phyloP scores from a whole-genome alignment of 2,329 filamentous ascomycete genomes.

The Pleurostoma richardsiae region DNA sequence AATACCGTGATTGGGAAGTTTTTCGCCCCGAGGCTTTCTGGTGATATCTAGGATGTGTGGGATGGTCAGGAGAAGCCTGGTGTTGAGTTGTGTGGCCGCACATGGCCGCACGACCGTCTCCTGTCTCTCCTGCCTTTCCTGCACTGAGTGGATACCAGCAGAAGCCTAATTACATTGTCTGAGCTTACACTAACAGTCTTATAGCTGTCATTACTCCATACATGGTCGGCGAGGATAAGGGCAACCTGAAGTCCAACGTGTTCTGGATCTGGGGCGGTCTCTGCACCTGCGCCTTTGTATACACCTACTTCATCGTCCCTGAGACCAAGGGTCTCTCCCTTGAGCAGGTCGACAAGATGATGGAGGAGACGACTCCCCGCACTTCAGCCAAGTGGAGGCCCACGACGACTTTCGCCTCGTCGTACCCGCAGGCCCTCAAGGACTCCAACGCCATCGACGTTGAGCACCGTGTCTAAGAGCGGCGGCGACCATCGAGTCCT shows the following conservation, averaged over 20 bases:
- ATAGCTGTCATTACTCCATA: conserved; percentile 70
- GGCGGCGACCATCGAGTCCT: background rate
- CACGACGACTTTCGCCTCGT: conserved; percentile 59
- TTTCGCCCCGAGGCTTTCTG: conserved; percentile 8
- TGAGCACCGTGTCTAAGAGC: conserved; percentile 10
- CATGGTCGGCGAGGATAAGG: conserved; percentile 55
- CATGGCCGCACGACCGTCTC: too few relatives aligned
- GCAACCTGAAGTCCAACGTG: conserved; percentile 63
- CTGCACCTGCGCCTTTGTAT: conserved; percentile 54
- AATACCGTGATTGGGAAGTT: conserved; percentile 60
- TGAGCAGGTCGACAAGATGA: conserved; percentile 81
- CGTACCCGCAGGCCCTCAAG: conserved; percentile 39
- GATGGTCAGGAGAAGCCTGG: too few relatives aligned
- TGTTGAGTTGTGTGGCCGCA: too few relatives aligned
- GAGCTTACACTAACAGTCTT: conserved; percentile 24
- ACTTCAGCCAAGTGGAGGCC: conserved; percentile 74
- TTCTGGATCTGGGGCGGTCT: conserved; percentile 74
- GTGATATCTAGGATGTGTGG: background rate
- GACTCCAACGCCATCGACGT: conserved; percentile 22
- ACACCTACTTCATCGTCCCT: conserved; percentile 69
- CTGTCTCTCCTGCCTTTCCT: too few relatives aligned
- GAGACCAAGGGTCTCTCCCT: conserved; percentile 74
- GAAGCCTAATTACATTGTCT: background rate
- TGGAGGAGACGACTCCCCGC: conserved; percentile 77
- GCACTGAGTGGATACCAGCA: background rate